A percentile compares a stretch with the other conserved stretches of the same genome.
These are phyloP conservation scores for Suzukiozyma palmioleophila DNA, from an alignment of 1,139 yeast species.

Conservation along the genomic window DNA sequence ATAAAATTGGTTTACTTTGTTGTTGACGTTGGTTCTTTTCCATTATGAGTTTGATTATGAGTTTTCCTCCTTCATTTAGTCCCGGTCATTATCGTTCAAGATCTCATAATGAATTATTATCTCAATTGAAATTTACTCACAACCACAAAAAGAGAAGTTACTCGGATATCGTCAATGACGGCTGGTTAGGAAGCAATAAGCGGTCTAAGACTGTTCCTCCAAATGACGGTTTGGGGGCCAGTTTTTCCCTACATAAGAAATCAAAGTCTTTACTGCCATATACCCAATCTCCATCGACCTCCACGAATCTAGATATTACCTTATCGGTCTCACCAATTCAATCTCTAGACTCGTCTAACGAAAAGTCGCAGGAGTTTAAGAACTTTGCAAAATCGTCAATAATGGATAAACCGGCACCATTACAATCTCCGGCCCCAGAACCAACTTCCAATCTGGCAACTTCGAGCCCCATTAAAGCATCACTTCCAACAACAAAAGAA, in stretches of 20 bases:
- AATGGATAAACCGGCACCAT: too few species aligned
- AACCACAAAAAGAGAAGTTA: constrained; percentile 20
- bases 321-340: constrained; percentile 8
- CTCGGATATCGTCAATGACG: constrained; percentile 14
- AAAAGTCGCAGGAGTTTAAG: background rate
- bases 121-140: constrained; percentile 1
- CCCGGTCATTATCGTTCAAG: constrained; percentile 2
- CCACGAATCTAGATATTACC: background rate
- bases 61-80: background rate
- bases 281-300: background rate
- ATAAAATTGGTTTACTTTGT: too few species aligned
- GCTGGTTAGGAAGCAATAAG: constrained; percentile 14
- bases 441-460: too few species aligned
- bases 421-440: too few species aligned
- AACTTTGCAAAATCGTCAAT: background rate
- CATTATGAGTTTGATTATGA: constrained; percentile 1
- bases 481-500: too few species aligned
- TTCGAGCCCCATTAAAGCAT: too few species aligned
- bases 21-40: background rate
- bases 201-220: constrained; percentile 53
- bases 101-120: constrained; percentile 1
- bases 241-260: background rate
- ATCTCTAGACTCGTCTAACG: background rate
- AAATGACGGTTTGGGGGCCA: constrained; percentile 19
- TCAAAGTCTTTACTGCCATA: constrained; percentile 10